phyloP scores from a whole-genome alignment of 441 rosid genomes.

The Eutrema salsugineum region DNA sequence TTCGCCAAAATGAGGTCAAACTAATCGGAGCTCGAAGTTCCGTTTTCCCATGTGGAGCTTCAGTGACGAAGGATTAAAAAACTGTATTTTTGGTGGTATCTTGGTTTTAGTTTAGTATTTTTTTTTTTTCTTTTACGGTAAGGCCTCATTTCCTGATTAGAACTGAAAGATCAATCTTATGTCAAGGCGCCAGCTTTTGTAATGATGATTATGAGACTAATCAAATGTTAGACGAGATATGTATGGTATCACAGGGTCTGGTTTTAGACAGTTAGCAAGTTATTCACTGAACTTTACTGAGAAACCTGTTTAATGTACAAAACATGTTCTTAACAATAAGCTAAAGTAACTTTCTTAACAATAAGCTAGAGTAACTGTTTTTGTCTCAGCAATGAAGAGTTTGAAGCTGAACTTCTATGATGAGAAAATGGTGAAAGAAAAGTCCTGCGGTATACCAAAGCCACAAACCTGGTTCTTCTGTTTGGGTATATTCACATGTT shows the following conservation, averaged over 20 bases:
- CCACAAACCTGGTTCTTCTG: constrained; percentile 21
- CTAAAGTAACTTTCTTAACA: constrained; percentile 16
- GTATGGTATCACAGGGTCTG: neutral
- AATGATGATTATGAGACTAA: neutral
- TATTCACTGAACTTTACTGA: constrained; percentile 4
- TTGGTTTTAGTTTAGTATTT: neutral
- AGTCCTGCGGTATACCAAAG: constrained; percentile 14
- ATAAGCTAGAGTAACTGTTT: constrained; percentile 13
- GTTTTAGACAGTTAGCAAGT: neutral
- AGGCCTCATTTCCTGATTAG: constrained; percentile 1
- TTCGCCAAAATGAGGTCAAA: constrained; percentile 29
- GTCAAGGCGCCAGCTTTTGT: neutral
- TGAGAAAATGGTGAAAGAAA: constrained; percentile 19
- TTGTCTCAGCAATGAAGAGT: constrained; percentile 24
- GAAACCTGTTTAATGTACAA: constrained; percentile 12
- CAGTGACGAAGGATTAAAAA: neutral
- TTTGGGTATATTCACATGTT: constrained; percentile 29
- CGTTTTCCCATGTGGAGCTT: constrained; percentile 11
- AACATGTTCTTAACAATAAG: constrained; percentile 9
- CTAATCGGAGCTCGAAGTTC: constrained; percentile 9
- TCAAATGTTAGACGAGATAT: neutral
- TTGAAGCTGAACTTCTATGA: neutral
- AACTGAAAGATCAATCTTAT: neutral
- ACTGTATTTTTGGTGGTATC: neutral
- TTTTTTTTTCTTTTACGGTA: neutral